Evolutionary conservation across 78 protist genomes (phyloP), one percentile per base, ranked within the genome.

Genomic region (Fonticula alba): DNA sequence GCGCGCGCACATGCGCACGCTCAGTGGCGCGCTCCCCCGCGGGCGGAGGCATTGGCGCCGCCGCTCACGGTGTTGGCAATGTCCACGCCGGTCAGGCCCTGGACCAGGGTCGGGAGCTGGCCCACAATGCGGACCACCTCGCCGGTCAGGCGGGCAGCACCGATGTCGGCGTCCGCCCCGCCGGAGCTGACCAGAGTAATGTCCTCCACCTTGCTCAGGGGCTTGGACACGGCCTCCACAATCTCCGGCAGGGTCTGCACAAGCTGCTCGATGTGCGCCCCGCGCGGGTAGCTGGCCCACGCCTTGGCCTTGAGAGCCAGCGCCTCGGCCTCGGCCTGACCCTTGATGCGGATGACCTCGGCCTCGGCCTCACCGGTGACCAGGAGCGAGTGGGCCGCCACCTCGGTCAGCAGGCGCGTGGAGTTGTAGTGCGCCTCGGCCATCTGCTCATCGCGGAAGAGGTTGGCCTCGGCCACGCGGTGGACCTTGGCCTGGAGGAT

Each of bases 111-210:
- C 43, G 43, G 17, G 43, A 72, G 62, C 52, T 50, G 36, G 24
- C 11, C 27, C 51, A 72, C 54, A 3, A 72, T 64, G 15, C 64
- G 49, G 38, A 72, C 29, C 35, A 72, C 51, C 55, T 72, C 76
- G 40, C 64, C 58, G 6, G 76, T 72, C 29, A 72, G 14, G 2
- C 41, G 59, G 49, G 70, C 1, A 1, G 76, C 76, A 13, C 76
- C 76, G 2, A 72, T 15, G 37, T 62, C 70, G 22, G 36, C 60
- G 27, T 63, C n/a, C n/a, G n/a, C n/a, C 17, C 43, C 43, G 43
- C 43, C 43, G 17, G 43, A 9, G 17, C 17, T 9, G 43, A 38
- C 7, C 37, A 54, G 19, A 49, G 35, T 59, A 29, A 62, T 47
- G 43, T 22, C 56, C 56, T 62, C 56, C 7, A 56, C 67, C 46